Conservation (phyloP, 768 basidiomycete genomes). For the Lactarius quietus region DNA sequence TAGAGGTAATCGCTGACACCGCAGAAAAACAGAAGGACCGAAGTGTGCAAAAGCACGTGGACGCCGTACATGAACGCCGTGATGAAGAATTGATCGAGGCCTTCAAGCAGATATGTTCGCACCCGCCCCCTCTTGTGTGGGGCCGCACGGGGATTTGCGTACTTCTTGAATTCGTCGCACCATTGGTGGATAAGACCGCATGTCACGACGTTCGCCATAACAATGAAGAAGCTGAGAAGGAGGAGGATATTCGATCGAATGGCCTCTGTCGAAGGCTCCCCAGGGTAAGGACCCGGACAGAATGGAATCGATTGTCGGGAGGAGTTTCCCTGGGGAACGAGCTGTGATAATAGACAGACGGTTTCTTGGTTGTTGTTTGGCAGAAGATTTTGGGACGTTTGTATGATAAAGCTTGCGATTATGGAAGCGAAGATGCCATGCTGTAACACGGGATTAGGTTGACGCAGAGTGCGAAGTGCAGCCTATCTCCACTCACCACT, state of each 20-base stretch:
- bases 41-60: conserved; percentile 14
- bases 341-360: conserved; percentile 7
- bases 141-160: not conserved
- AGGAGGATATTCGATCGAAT: conserved; percentile 16
- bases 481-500: conserved; percentile 8
- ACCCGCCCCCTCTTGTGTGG: conserved; percentile 14
- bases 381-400: conserved; percentile 20
- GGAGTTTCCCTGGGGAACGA: not conserved
- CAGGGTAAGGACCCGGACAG: not conserved
- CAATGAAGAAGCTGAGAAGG: conserved; percentile 14
- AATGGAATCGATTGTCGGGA: not conserved
- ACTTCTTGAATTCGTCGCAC: conserved; percentile 4
- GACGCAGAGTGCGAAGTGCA: not conserved
- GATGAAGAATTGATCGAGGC: conserved; percentile 8
- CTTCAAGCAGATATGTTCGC: conserved; percentile 8
- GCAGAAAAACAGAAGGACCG: conserved; percentile 18
- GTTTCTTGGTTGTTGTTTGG: conserved; percentile 4
- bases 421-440: conserved; percentile 23
- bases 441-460: not conserved
- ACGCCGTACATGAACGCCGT: conserved; percentile 7
- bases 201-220: conserved; percentile 8
- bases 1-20: conserved; percentile 13
- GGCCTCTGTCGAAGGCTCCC: not conserved
- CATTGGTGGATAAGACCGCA: conserved; percentile 22
- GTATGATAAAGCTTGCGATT: conserved; percentile 24